A percentile compares a stretch with the other conserved stretches of the same genome.
Evolutionary conservation across 768 basidiomycete genomes (phyloP).

Genomic region (Serendipita sp.): DNA sequence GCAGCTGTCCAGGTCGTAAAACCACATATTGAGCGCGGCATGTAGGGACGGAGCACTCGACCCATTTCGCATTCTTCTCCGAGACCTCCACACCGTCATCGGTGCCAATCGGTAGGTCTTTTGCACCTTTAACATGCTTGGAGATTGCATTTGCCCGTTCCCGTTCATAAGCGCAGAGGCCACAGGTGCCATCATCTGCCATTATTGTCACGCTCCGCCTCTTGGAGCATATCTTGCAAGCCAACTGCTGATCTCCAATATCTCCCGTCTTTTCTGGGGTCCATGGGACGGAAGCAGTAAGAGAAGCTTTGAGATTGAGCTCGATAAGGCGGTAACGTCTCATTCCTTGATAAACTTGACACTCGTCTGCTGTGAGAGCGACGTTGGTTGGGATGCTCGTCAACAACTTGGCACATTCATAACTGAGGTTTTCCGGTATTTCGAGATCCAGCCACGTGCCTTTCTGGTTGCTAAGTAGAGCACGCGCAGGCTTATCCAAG

Average conservation of each 20-base stretch:
- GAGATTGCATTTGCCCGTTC: background rate
- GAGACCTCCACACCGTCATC: background rate
- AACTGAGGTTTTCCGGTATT: constrained; percentile 17
- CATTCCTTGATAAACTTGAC: constrained; percentile 15
- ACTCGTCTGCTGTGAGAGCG: constrained; percentile 11
- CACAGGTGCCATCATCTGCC: constrained; percentile 14
- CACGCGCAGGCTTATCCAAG: constrained; percentile 14
- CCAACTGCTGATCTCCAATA: constrained; percentile 15
- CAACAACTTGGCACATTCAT: constrained; percentile 17
- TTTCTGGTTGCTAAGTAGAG: constrained; percentile 11
- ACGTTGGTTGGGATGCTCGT: constrained; percentile 14
- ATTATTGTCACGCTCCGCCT: constrained; percentile 17
- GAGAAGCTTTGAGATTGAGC: constrained; percentile 16
- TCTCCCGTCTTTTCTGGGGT: constrained; percentile 17
- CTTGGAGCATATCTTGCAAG: constrained; percentile 14
- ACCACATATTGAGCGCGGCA: constrained; percentile 18
- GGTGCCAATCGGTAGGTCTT: background rate
- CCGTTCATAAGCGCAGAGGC: constrained; percentile 10
- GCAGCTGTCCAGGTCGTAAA: background rate
- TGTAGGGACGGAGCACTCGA: constrained; percentile 14
- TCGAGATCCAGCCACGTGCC: constrained; percentile 17
- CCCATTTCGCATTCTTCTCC: constrained; percentile 14
- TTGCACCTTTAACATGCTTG: constrained; percentile 1
- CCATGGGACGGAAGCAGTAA: constrained; percentile 14
- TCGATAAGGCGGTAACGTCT: constrained; percentile 17